Conservation (phyloP, 2,329 filamentous ascomycete species). For the Talaromyces rugulosus region DNA sequence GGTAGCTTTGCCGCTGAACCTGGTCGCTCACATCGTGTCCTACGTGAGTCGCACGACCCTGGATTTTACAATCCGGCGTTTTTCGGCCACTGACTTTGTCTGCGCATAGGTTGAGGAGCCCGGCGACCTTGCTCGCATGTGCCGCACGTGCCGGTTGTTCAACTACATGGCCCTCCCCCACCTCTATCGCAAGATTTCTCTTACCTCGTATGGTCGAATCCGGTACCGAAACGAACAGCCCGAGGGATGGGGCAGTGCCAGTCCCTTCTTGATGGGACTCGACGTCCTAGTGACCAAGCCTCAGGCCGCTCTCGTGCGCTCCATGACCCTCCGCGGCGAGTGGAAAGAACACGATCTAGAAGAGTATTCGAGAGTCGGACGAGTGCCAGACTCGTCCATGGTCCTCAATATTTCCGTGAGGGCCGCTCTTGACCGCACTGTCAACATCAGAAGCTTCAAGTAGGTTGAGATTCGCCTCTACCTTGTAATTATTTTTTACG, state of each 20-base stretch:
- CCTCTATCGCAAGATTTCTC: constrained; percentile 53
- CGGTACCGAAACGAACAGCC: constrained; percentile 55
- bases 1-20: constrained; percentile 51
- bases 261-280: constrained; percentile 60
- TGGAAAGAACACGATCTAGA: constrained; percentile 56
- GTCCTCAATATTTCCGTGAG: constrained; percentile 59
- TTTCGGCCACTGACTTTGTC: background rate
- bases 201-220: constrained; percentile 56
- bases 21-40: constrained; percentile 55
- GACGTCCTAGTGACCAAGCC: constrained; percentile 58
- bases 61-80: background rate
- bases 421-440: constrained; percentile 57
- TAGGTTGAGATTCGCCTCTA: constrained; percentile 17
- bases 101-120: constrained; percentile 51
- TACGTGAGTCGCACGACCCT: constrained; percentile 37
- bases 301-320: constrained; percentile 50
- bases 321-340: constrained; percentile 51
- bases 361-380: constrained; percentile 53
- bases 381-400: constrained; percentile 62
- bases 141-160: constrained; percentile 57
- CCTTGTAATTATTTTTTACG: constrained; percentile 12
- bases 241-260: constrained; percentile 59
- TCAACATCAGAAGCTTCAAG: constrained; percentile 51
- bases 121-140: constrained; percentile 56
- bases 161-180: constrained; percentile 63